phyloP scores from a whole-genome alignment of 164 flowering plant species.

The Pachysandra terminalis region DNA sequence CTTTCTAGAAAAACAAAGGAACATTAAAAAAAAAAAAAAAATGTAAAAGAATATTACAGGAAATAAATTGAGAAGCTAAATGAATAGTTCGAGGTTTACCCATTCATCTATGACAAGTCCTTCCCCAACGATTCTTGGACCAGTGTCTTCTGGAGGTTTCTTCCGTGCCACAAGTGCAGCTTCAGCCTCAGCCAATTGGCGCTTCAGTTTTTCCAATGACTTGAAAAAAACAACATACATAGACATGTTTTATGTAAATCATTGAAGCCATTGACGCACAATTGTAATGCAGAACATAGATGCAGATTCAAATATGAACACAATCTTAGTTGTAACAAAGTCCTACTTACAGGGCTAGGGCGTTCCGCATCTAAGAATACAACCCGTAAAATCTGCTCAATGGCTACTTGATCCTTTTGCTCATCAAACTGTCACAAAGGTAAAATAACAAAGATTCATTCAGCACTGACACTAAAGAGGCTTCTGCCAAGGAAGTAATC shows the following conservation, averaged over 20 bases:
- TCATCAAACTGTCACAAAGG: constrained; percentile 75
- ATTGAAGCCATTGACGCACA: neutral
- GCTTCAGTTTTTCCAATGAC: constrained; percentile 85
- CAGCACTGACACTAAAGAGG: neutral
- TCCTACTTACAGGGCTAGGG: constrained; percentile 61
- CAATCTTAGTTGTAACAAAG: neutral
- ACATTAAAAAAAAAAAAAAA: no score
- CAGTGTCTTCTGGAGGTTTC: constrained; percentile 80
- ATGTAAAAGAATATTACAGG: no score
- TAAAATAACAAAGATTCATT: neutral
- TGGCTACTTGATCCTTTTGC: constrained; percentile 78
- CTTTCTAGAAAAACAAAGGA: constrained; percentile 46
- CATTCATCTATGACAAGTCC: constrained; percentile 95
- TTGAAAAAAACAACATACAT: constrained; percentile 15
- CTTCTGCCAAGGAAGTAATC: no score
- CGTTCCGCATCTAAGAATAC: constrained; percentile 73
- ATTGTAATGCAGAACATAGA: neutral
- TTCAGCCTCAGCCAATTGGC: constrained; percentile 91
- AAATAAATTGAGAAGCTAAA: neutral
- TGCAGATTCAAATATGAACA: neutral
- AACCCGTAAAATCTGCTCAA: constrained; percentile 76
- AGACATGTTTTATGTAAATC: neutral
- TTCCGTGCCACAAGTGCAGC: constrained; percentile 76
- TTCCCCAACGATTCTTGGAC: constrained; percentile 80
- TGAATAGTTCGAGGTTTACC: constrained; percentile 31